Conservation (phyloP, 192 early-diverging fungal species). For the Backusella psychrophila region DNA sequence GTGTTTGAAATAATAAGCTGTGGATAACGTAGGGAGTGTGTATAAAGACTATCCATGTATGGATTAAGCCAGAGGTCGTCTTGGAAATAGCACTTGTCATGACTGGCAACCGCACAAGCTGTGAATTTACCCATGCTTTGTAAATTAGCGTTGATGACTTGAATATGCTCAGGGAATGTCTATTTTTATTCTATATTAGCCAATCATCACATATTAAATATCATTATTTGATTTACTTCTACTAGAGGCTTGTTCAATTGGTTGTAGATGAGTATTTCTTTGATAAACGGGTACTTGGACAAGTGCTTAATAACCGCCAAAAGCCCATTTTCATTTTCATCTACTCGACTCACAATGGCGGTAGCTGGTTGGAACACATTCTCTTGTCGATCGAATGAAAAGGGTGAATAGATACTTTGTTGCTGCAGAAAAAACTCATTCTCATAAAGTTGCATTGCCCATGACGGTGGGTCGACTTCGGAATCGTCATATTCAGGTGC, state of each 20-base stretch:
- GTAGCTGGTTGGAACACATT: constrained; percentile 32
- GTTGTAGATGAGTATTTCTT: constrained; percentile 56
- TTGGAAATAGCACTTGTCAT: constrained; percentile 54
- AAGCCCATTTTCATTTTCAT: constrained; percentile 28
- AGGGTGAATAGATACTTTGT: background rate
- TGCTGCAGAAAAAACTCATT: background rate
- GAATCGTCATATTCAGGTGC: background rate
- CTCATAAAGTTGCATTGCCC: background rate
- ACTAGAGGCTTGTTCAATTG: constrained; percentile 32
- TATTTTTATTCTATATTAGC: background rate
- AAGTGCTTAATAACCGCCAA: constrained; percentile 41
- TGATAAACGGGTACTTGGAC: constrained; percentile 53
- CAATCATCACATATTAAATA: too few relatives aligned
- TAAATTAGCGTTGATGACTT: constrained; percentile 43
- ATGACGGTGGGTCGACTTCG: background rate
- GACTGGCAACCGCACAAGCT: constrained; percentile 45
- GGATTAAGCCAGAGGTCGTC: constrained; percentile 57
- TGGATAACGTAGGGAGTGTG: constrained; percentile 46
- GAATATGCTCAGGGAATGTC: constrained; percentile 12
- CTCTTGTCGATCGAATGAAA: background rate
- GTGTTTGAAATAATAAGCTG: constrained; percentile 49
- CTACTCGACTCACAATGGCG: constrained; percentile 34
- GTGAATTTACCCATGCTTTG: constrained; percentile 39
- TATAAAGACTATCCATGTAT: constrained; percentile 54
- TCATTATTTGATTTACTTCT: background rate